phyloP scores from a whole-genome alignment of 768 basidiomycete species.

The Phaeotremella fagi region DNA sequence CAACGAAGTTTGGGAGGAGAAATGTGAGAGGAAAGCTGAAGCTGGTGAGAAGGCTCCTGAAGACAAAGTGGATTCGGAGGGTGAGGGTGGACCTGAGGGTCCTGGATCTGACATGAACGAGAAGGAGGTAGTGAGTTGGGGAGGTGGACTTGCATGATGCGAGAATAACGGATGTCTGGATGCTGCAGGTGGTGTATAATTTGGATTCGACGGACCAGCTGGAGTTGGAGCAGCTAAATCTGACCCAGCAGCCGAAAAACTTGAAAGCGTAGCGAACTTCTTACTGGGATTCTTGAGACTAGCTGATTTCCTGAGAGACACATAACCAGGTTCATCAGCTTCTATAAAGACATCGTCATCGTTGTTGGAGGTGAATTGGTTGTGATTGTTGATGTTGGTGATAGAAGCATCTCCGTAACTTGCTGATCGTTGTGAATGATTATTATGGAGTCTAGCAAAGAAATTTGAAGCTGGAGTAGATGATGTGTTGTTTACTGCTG shows the following conservation, averaged over 20 bases:
- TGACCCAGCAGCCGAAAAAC: conserved; percentile 29
- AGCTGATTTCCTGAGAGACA: conserved; percentile 14
- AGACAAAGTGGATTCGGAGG: conserved; percentile 12
- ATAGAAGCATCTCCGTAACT: background rate
- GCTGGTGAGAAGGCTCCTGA: conserved; percentile 45
- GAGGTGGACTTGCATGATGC: conserved; percentile 31
- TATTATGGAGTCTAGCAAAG: conserved; percentile 7
- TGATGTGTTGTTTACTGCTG: conserved; percentile 3
- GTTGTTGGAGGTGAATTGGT: no score
- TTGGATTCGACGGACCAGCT: background rate
- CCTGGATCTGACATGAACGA: conserved; percentile 27
- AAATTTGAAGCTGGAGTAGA: conserved; percentile 1
- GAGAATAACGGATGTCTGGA: conserved; percentile 41
- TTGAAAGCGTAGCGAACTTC: conserved; percentile 6
- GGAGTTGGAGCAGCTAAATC: conserved; percentile 13
- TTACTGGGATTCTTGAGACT: conserved; percentile 5
- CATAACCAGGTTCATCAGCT: no score
- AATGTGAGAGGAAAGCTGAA: conserved; percentile 46
- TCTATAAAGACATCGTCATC: no score
- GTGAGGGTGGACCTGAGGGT: conserved; percentile 32
- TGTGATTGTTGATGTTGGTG: background rate
- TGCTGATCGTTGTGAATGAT: background rate
- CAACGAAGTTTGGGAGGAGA: conserved; percentile 33
- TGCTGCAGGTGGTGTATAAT: conserved; percentile 34
- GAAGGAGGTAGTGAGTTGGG: conserved; percentile 1